A percentile compares a stretch with the other conserved stretches of the same genome.
Conservation (phyloP, 768 basidiomycete species). For the Rhodotorula babjevae region DNA sequence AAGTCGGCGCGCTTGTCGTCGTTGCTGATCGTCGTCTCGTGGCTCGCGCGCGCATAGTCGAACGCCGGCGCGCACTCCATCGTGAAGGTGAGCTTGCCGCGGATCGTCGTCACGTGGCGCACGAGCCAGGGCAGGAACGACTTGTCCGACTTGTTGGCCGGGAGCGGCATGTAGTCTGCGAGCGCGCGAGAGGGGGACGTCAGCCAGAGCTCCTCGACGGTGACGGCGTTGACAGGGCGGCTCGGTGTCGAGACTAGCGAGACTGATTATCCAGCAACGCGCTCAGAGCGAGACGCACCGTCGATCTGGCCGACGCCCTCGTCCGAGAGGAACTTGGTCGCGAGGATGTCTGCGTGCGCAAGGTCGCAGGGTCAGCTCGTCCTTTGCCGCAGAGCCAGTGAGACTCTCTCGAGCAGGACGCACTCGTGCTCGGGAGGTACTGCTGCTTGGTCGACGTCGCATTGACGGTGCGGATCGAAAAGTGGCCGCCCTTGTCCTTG, state of each 20-base stretch:
- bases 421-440: conserved; percentile 29
- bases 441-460: conserved; percentile 38
- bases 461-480: conserved; percentile 31
- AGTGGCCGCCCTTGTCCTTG: conserved; percentile 43
- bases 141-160: conserved; percentile 48
- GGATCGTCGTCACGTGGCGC: conserved; percentile 74
- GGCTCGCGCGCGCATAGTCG: conserved; percentile 78
- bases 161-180: conserved; percentile 75
- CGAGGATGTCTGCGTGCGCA: conserved; percentile 33
- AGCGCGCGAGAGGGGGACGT: neutral
- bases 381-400: neutral
- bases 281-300: neutral
- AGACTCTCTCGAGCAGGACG: neutral
- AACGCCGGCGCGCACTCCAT: conserved; percentile 94
- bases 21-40: conserved; percentile 56
- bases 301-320: conserved; percentile 36
- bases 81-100: conserved; percentile 70
- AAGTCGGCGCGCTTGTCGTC: conserved; percentile 56
- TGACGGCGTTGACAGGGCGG: neutral
- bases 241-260: too few species aligned
- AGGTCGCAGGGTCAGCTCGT: too few species aligned
- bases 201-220: neutral
- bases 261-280: too few species aligned
- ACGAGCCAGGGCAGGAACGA: conserved; percentile 79
- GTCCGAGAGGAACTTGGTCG: conserved; percentile 41